Base-by-base conservation (phyloP, 192 early-diverging fungal genomes). In the Backusella sp. region DNA sequence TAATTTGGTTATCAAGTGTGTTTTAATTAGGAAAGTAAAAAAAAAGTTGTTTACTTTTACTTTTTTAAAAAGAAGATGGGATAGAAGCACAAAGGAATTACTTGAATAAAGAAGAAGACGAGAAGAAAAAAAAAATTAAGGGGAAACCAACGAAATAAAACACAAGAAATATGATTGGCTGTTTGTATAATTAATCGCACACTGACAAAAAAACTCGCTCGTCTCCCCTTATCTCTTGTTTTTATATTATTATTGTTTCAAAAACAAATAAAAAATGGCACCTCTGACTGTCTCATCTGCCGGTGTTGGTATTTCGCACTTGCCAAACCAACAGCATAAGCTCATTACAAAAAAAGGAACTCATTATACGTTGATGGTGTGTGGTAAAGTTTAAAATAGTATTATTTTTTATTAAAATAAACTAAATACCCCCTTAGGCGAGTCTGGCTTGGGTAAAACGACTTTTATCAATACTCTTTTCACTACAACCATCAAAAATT, bases 391-490 rank as follows among this genome's bases (percentile, higher is more conserved):
- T 28, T 30, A 11, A 30, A 76, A 34, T 62, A 41, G 5, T 23
- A 44, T 44, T 4, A 44, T 44, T 15, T 44, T 6, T n/a, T 49
- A 49, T 49, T 49, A 49, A 49, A 49, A 49, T 49, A n/a, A 37
- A 41, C 41, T 36, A 79, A 49, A 6, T 1, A 19, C 19, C 19
- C 46, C 46, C 46, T 34, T 78, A 95, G 94, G 97, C 53, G 95
- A 96, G 80, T 94, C 96, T 53, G 98, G 98, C 26, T 86, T 98
- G 23, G 98, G 98, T 71, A 99, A 99, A 86, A 93, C 95, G 19
- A 99, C 98, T 8, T 88, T 98, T 66, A 93, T 98, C 90, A 99
- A 99, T 88, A 99, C 98, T 41, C 82, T 99, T 71, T 99, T 98
- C 80, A 94, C 94, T 67, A 91, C 94, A 37, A 91, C 92, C 21